Base-by-base conservation (phyloP, 2,329 filamentous ascomycete species). In the Fusarium verticillioides region DNA sequence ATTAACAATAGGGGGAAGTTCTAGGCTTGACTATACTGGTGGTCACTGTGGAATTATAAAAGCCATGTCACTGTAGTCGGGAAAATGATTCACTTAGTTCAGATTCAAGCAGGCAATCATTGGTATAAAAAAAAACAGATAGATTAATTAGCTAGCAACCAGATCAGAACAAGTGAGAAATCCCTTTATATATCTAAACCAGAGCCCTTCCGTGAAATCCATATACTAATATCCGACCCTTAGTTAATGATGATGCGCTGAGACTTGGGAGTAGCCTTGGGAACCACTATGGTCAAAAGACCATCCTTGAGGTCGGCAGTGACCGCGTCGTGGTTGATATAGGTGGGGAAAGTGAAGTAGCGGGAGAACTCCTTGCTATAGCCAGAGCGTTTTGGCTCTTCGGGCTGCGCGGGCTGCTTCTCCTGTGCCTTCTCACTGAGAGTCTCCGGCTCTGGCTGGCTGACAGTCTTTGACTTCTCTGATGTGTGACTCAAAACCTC, bases 281-380 rank as follows among this genome's bases (percentile, higher is more conserved):
- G 64, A 21, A 66, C 4, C 3, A 46, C 39, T 7, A 66, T 16
- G 0, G 64, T 66, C 28, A 66, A 32, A 7, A 66, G 62, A 13
- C 64, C 64, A 32, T 66, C 62, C 62, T 66, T 66, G 5, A 66
- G 44, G 3, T 81, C 84, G 37, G 91, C 91, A 43, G 82, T 84
- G 44, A 93, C 91, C 7, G 78, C 81, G 21, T 89, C 87, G 73
- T 88, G 86, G 77, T 92, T 87, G 63, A 93, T 86, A 15, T 86
- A 87, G 52, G 82, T 81, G 0, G 91, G 89, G 84, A 93, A 93
- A 79, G 83, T 88, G 82, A 93, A 93, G 49, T 85, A 87, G 69
- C 91, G 87, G 26, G 87, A 85, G 83, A 93, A 93, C 73, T 90
- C 86, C 78, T 91, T 66, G 44, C 28, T n/a, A 54, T 60, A 46